phyloP scores from a whole-genome alignment of 2,329 filamentous ascomycete species.

The Fusarium sp. region DNA sequence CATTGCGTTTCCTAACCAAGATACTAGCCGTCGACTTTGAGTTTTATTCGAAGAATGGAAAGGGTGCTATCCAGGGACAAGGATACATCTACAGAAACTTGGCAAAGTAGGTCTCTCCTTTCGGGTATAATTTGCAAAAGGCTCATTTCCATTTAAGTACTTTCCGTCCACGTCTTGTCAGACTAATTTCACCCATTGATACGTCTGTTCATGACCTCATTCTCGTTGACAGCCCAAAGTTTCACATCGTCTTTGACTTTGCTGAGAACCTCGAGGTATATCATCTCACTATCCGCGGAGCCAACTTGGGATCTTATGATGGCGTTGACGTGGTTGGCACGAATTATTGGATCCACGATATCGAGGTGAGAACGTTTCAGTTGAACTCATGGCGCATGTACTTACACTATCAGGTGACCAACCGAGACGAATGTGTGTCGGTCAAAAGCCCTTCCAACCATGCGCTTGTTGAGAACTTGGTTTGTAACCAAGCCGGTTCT shows the following conservation, averaged over 20 bases:
- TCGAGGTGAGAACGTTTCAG: not conserved
- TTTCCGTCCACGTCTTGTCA: not conserved
- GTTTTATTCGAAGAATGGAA: not conserved
- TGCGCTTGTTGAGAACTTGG: not conserved
- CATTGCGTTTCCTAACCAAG: not conserved
- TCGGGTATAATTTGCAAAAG: rapidly evolving
- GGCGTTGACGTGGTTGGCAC: not conserved
- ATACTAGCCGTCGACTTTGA: not conserved
- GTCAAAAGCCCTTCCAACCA: not conserved
- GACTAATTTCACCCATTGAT: not conserved
- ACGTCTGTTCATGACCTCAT: not conserved
- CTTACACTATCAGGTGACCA: not conserved
- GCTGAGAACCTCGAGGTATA: not conserved
- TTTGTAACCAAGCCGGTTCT: not conserved
- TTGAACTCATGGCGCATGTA: rapidly evolving
- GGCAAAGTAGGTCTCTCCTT: not conserved
- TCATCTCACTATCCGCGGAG: not conserved
- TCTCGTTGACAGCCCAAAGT: not conserved
- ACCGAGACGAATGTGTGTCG: not conserved
- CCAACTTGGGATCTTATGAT: not conserved
- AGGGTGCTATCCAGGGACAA: not conserved
- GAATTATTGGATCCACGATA: not conserved
- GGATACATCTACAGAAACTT: not conserved
- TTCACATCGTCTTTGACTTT: not conserved
- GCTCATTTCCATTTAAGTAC: not conserved